These are phyloP conservation scores for Raphidocelis subcapitata DNA, from an alignment of 139 green algal species.

Conservation along the genomic window DNA sequence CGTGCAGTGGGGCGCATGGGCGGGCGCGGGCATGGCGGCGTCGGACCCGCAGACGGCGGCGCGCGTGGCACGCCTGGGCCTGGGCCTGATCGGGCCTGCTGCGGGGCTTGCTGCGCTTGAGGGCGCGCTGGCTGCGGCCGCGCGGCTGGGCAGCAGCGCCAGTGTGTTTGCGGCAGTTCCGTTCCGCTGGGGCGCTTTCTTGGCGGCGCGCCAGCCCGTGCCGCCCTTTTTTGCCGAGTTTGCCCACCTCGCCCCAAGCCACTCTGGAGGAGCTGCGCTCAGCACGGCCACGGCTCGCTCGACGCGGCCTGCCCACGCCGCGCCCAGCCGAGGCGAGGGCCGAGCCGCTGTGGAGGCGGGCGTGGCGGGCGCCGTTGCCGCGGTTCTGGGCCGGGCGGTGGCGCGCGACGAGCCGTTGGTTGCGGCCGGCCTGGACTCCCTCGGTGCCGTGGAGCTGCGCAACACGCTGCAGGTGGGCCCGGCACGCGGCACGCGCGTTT, in stretches of 20 bases:
- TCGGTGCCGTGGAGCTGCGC: conserved; percentile 78
- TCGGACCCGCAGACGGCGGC: conserved; percentile 34
- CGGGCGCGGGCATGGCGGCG: conserved; percentile 55
- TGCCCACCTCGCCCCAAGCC: not conserved
- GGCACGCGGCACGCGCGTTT: conserved; percentile 49
- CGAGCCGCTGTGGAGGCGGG: conserved; percentile 28
- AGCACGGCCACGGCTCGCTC: no score
- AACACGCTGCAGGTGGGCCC: conserved; percentile 61
- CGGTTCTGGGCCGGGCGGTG: conserved; percentile 38
- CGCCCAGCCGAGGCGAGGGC: not conserved
- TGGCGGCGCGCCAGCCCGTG: not conserved
- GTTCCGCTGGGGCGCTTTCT: conserved; percentile 37
- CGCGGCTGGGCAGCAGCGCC: not conserved
- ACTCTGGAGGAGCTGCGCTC: not conserved
- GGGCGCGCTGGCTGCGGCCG: conserved; percentile 4
- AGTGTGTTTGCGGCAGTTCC: conserved; percentile 29
- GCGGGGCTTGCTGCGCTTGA: conserved; percentile 47
- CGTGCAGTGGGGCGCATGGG: conserved; percentile 85
- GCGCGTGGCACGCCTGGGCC: conserved; percentile 56
- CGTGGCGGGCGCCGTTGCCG: not conserved
- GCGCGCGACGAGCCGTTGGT: conserved; percentile 72
- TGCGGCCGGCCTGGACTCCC: conserved; percentile 74
- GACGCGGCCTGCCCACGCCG: no score
- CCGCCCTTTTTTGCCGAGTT: conserved; percentile 2
- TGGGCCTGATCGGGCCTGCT: conserved; percentile 49